Evolutionary conservation across 108 stramenopile genomes (phyloP).

Genomic region (Cyclostephanos invisitatus): DNA sequence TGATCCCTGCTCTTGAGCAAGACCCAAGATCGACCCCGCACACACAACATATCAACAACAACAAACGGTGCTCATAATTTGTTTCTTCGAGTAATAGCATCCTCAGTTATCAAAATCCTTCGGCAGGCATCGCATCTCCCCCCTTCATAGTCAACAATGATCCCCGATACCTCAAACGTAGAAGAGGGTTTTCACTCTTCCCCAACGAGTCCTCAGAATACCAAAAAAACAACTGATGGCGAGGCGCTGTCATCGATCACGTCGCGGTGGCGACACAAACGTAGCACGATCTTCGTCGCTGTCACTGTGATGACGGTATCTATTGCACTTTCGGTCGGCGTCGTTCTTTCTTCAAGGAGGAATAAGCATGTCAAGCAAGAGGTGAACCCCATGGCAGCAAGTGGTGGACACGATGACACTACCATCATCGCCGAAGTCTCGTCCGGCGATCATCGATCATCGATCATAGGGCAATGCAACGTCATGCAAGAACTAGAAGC

Average conservation of each 20-base stretch:
- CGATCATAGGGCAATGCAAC: background rate
- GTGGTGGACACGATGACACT: background rate
- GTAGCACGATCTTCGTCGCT: background rate
- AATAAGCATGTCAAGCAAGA: background rate
- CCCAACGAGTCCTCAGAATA: background rate
- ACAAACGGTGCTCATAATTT: background rate
- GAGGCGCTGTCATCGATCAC: background rate
- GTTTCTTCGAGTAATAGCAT: background rate
- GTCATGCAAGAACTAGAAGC: background rate
- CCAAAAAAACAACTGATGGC: background rate
- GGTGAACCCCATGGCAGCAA: background rate
- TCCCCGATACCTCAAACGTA: background rate
- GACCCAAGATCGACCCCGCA: background rate
- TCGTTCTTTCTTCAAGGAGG: background rate
- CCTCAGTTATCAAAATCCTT: background rate
- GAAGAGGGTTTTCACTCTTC: background rate
- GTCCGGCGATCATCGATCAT: background rate
- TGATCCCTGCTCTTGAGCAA: no score
- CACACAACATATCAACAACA: background rate
- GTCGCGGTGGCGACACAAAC: background rate
- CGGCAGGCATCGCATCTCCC: background rate
- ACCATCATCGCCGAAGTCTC: background rate
- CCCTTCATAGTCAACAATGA: background rate
- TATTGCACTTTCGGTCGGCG: background rate
- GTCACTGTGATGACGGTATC: slow-evolving; percentile 2